These are phyloP conservation scores for Alternaria sp. DNA, from an alignment of 2,329 filamentous ascomycete genomes.

Conservation along the genomic window DNA sequence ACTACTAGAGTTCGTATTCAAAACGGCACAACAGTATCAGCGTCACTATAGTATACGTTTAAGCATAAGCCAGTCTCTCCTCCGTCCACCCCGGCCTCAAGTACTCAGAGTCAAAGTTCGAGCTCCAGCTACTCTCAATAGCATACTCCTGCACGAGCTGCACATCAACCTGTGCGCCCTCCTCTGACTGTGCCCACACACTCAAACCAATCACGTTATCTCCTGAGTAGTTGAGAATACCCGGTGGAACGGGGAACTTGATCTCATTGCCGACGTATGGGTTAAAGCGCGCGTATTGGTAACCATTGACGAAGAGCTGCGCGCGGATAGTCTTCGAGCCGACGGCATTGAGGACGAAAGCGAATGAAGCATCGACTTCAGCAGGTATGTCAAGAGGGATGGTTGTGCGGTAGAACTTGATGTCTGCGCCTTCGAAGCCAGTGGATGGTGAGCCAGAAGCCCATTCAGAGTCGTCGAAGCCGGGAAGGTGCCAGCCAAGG, in stretches of 20 bases:
- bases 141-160: slow-evolving; percentile 63
- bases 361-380: slow-evolving; percentile 63
- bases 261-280: slow-evolving; percentile 68
- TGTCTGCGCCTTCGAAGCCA: slow-evolving; percentile 58
- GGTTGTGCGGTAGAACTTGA: slow-evolving; percentile 63
- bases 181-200: slow-evolving; percentile 65
- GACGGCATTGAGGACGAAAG: slow-evolving; percentile 60
- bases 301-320: slow-evolving; percentile 69
- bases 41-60: not conserved
- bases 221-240: slow-evolving; percentile 64
- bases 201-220: slow-evolving; percentile 65
- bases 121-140: slow-evolving; percentile 60
- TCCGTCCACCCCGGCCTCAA: slow-evolving; percentile 60
- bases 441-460: slow-evolving; percentile 44
- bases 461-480: slow-evolving; percentile 60
- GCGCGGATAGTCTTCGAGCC: slow-evolving; percentile 56
- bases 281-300: slow-evolving; percentile 67
- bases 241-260: slow-evolving; percentile 65
- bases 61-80: slow-evolving; percentile 43
- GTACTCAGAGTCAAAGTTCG: slow-evolving; percentile 56
- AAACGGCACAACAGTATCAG: not conserved
- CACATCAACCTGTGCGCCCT: slow-evolving; percentile 58
- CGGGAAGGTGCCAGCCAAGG: slow-evolving; percentile 65
- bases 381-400: slow-evolving; percentile 59
- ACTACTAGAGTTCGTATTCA: not conserved